Evolutionary conservation across 306 rosid genomes (phyloP).

Genomic region (Pyrus communis): DNA sequence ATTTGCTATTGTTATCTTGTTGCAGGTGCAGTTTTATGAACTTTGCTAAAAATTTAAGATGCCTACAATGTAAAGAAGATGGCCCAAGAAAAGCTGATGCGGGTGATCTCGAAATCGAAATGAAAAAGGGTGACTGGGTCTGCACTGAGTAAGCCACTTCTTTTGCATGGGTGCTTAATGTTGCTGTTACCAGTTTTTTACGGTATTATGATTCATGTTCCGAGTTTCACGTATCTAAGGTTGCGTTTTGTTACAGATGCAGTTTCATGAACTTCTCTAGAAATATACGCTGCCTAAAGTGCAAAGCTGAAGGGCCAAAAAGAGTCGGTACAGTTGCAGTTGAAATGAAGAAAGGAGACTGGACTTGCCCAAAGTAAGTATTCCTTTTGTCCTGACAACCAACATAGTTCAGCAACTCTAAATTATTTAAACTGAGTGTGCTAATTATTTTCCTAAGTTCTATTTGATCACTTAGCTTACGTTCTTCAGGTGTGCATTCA

Average conservation of each 20-base stretch:
- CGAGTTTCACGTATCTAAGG: not conserved
- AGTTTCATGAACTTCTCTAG: slow-evolving; percentile 70
- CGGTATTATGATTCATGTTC: not conserved
- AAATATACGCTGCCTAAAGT: slow-evolving; percentile 60
- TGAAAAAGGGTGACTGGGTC: slow-evolving; percentile 83
- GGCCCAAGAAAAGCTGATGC: slow-evolving; percentile 37
- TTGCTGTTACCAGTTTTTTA: not conserved
- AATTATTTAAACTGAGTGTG: not conserved
- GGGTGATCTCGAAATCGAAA: slow-evolving; percentile 39
- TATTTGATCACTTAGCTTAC: not conserved
- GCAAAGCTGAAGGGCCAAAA: slow-evolving; percentile 57
- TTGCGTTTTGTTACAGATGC: slow-evolving; percentile 58
- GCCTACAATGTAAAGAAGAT: slow-evolving; percentile 56
- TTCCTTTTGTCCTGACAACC: not conserved
- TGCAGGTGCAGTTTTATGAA: slow-evolving; percentile 83
- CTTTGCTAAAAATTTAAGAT: slow-evolving; percentile 52
- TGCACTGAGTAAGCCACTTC: slow-evolving; percentile 57
- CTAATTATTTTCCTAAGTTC: not conserved
- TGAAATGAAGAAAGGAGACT: slow-evolving; percentile 81
- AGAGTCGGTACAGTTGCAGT: slow-evolving; percentile 14
- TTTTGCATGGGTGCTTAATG: not conserved
- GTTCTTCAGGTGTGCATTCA: slow-evolving; percentile 64
- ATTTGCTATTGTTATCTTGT: slow-evolving; percentile 4
- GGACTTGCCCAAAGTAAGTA: slow-evolving; percentile 74
- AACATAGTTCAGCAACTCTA: not conserved